A percentile compares a stretch with the other conserved stretches of the same genome.
Evolutionary conservation across 371 early-diverging fungal species (phyloP).

Genomic region (Zopfochytrium polystomum): DNA sequence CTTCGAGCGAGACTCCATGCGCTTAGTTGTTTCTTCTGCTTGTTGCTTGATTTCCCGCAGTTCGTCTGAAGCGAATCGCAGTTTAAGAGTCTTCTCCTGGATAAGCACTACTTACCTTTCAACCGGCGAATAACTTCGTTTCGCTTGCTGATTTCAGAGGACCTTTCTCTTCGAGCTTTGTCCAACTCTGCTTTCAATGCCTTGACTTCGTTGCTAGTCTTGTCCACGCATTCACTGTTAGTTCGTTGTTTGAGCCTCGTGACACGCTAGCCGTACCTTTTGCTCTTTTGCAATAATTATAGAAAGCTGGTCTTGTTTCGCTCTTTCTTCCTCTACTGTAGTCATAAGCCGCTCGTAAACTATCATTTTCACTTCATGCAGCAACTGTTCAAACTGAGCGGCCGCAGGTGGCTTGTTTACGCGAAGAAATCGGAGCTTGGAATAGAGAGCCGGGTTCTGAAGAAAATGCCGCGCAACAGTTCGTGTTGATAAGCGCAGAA

Average conservation of each 20-base stretch:
- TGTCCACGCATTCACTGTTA: background rate
- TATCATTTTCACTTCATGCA: slow-evolving; percentile 44
- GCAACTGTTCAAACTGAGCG: slow-evolving; percentile 36
- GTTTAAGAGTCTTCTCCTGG: background rate
- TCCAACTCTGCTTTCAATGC: slow-evolving; percentile 46
- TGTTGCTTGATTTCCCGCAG: slow-evolving; percentile 51
- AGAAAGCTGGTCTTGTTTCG: slow-evolving; percentile 44
- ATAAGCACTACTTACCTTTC: slow-evolving; percentile 38
- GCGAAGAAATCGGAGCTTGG: slow-evolving; percentile 44
- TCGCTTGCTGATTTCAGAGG: slow-evolving; percentile 45
- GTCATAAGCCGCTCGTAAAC: slow-evolving; percentile 47
- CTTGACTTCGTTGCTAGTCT: slow-evolving; percentile 51
- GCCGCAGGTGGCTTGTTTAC: slow-evolving; percentile 27
- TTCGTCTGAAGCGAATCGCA: slow-evolving; percentile 36
- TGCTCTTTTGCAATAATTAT: slow-evolving; percentile 52
- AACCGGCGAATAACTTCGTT: slow-evolving; percentile 53
- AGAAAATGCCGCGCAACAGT: slow-evolving; percentile 40
- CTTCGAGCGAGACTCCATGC: slow-evolving; percentile 48
- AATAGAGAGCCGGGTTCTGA: slow-evolving; percentile 34
- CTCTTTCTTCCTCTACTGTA: slow-evolving; percentile 51
- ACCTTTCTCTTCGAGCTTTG: slow-evolving; percentile 48
- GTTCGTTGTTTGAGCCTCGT: no score
- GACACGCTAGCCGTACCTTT: slow-evolving; percentile 33
- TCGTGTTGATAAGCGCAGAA: slow-evolving; percentile 36
- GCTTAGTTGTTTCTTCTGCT: slow-evolving; percentile 51